Evolutionary conservation across 768 basidiomycete genomes (phyloP).

Genomic region (Psilocybe subaeruginosa): DNA sequence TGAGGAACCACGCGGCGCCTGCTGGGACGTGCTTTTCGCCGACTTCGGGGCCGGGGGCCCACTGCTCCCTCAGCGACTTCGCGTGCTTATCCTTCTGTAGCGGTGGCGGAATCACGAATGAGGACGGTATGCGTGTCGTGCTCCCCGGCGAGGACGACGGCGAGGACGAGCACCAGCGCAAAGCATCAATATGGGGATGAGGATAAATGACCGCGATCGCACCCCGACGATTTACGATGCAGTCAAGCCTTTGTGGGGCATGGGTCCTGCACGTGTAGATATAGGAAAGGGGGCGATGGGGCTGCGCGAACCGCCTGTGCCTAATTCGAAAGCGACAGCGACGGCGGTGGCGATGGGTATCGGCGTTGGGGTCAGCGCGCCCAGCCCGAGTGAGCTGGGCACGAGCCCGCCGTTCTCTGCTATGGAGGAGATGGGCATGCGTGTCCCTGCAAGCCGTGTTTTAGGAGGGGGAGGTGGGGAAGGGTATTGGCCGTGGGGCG

Average conservation of each 20-base stretch:
- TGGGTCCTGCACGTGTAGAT: background rate
- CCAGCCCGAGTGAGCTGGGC: constrained; percentile 24
- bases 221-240: background rate
- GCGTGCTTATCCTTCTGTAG: too few species aligned
- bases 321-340: background rate
- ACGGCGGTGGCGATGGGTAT: background rate
- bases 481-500: constrained; percentile 26
- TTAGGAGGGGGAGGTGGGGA: background rate
- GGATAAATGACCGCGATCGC: background rate
- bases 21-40: background rate
- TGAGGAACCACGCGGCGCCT: constrained; percentile 58
- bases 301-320: background rate
- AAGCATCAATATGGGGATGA: too few species aligned
- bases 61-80: too few species aligned
- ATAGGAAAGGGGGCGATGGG: background rate
- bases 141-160: background rate
- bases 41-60: too few species aligned
- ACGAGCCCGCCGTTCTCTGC: constrained; percentile 36
- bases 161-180: background rate
- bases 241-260: background rate
- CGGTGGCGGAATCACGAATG: too few species aligned
- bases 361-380: background rate
- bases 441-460: background rate
- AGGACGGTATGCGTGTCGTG: background rate
- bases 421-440: constrained; percentile 18